Evolutionary conservation across 1,284 basidiomycete species (phyloP).

Genomic region (Marasmius oreades): DNA sequence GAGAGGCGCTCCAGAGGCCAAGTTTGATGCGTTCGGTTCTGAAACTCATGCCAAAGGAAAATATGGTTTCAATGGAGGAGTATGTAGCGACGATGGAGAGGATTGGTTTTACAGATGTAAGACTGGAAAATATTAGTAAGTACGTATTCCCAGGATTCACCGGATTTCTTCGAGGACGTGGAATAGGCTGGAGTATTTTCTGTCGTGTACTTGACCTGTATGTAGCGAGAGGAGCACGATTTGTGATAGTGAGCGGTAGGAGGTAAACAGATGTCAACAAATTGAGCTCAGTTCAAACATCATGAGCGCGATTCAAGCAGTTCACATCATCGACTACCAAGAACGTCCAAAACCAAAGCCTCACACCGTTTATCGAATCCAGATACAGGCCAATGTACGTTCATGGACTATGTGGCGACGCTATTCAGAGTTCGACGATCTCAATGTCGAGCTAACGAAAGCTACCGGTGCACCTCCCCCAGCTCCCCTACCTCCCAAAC

Average conservation of each 20-base stretch:
- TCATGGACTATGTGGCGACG: conserved; percentile 92
- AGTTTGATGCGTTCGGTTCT: conserved; percentile 28
- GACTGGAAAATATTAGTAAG: conserved; percentile 56
- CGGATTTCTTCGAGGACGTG: conserved; percentile 42
- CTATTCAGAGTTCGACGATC: conserved; percentile 90
- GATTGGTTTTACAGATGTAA: conserved; percentile 54
- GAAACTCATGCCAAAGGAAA: conserved; percentile 49
- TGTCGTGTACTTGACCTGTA: conserved; percentile 38
- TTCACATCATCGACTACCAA: conserved; percentile 66
- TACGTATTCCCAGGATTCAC: conserved; percentile 62
- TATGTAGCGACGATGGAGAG: conserved; percentile 44
- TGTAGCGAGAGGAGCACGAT: conserved; percentile 37
- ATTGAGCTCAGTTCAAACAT: conserved; percentile 3
- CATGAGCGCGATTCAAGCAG: conserved; percentile 74
- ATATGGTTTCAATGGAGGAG: conserved; percentile 43
- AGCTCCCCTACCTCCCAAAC: conserved; percentile 76
- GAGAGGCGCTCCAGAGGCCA: conserved; percentile 23
- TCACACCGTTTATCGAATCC: conserved; percentile 80
- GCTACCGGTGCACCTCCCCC: conserved; percentile 73
- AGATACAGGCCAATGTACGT: conserved; percentile 78
- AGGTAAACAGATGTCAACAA: not conserved
- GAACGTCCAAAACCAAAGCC: conserved; percentile 62
- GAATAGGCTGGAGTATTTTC: conserved; percentile 44
- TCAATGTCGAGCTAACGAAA: conserved; percentile 79
- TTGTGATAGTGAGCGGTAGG: conserved; percentile 49